Conservation (phyloP, 2,329 filamentous ascomycete genomes). For the Trichoderma semiorbis region DNA sequence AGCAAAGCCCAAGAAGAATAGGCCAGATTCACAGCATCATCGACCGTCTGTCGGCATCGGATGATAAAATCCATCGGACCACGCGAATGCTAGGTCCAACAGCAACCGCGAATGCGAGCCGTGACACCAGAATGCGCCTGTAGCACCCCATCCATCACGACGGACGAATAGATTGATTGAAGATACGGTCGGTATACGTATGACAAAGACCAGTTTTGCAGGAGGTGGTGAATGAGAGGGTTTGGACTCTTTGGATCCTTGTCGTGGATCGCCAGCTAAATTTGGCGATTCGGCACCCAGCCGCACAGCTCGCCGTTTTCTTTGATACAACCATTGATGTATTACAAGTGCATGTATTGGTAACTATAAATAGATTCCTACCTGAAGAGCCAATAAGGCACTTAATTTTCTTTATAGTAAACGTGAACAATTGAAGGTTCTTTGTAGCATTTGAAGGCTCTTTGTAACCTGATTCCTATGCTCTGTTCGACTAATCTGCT, state of each 20-base stretch:
- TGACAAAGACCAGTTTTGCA: background rate
- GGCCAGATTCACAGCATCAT: too few species aligned
- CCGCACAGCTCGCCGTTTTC: too few species aligned
- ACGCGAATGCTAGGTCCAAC: background rate
- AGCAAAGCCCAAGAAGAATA: too few species aligned
- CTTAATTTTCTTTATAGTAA: too few species aligned
- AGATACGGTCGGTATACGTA: background rate
- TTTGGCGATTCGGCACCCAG: background rate
- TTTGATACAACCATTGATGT: too few species aligned
- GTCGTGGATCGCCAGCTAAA: background rate
- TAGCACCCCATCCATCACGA: background rate
- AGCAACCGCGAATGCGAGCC: background rate
- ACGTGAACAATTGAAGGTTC: too few species aligned
- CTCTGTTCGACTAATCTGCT: too few species aligned
- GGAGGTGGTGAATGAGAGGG: background rate
- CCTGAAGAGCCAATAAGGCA: too few species aligned
- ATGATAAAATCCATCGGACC: background rate
- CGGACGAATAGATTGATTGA: background rate
- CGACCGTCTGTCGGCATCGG: background rate
- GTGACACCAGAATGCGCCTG: background rate
- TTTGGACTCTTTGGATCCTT: background rate
- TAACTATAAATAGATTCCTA: too few species aligned
- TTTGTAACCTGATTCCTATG: too few species aligned
- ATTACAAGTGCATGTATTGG: too few species aligned
- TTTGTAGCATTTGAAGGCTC: too few species aligned